Evolutionary conservation across 1,284 basidiomycete genomes (phyloP), one percentile per base, ranked within the genome.

Genomic region (Puccinia polysora): DNA sequence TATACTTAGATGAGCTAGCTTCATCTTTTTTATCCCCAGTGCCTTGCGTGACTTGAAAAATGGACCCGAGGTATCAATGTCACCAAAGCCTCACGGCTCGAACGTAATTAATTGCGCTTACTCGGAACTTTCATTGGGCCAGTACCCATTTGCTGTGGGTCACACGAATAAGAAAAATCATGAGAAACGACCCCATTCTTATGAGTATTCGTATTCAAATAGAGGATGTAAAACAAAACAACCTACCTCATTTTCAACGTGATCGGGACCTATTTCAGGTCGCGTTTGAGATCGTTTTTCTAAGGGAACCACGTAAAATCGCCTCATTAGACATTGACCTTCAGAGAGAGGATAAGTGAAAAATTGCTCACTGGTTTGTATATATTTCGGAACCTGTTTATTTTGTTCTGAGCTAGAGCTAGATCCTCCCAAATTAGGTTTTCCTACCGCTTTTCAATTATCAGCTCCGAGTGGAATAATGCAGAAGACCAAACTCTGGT

Each of bases 331-430:
- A 52, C 5, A 49, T 4, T n/a, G 6, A 4, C n/a, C 18, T 23
- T 52, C 50, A 23, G 23, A 7, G 12, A 4, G 30, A 10, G 8
- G 20, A 20, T 23, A 4, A 52, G 50, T 4, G 15, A 7, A 28
- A 25, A 10, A 20, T 7, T 18, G 50, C 50, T 52, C 30, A 52
- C 50, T 52, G 50, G 30, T 52, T 20, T 20, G 50, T 25, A 23
- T n/a, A 25, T 34, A 38, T 14, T 23, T 18, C 28, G 56, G 43
- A 18, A 4, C 43, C 43, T 23, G 56, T 28, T 59, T 55, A 32
- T 45, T 59, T 32, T 69, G 53, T 30, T 69, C 65, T 14, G 65
- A 69, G 45, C 52, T 69, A 20, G 65, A 69, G 28, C 58, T 58
- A 20, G 28, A 23, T 59, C 59, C 65, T 34, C 59, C 65, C 7